phyloP scores from a whole-genome alignment of 2,329 filamentous ascomycete species.

The Phoma sp. region DNA sequence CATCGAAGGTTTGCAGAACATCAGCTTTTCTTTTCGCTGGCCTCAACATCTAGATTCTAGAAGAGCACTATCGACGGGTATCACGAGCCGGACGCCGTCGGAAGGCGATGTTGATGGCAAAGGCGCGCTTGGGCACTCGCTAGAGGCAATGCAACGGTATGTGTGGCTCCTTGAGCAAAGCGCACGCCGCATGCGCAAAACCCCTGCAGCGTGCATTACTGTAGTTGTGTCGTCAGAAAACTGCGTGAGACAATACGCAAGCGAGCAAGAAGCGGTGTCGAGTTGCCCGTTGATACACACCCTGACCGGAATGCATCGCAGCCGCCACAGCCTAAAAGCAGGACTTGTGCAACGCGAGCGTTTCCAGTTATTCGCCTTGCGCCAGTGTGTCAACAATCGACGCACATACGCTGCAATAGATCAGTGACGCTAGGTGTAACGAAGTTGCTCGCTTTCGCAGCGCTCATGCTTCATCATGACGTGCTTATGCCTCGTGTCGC shows the following conservation, averaged over 20 bases:
- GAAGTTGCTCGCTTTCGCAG: too few relatives aligned
- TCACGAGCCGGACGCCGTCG: neutral
- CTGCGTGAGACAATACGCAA: neutral
- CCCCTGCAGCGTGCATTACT: neutral
- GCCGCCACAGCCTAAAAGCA: neutral
- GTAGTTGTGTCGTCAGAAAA: neutral
- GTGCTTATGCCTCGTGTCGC: too few relatives aligned
- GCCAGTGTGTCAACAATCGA: neutral
- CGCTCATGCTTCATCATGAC: too few relatives aligned
- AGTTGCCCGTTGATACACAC: neutral
- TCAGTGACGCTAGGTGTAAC: neutral
- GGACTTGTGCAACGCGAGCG: neutral
- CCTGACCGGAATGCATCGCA: constrained; percentile 2
- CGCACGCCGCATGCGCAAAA: too few relatives aligned
- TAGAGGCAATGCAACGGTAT: too few relatives aligned
- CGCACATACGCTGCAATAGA: neutral
- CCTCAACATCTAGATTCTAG: constrained; percentile 1
- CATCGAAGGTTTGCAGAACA: constrained; percentile 17
- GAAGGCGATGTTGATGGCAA: neutral
- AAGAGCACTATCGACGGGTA: neutral
- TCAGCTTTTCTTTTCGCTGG: constrained; percentile 5
- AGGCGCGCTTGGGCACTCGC: neutral
- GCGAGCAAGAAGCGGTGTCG: constrained; percentile 2
- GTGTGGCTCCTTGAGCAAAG: too few relatives aligned
- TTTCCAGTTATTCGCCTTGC: neutral